Base-by-base conservation (phyloP, 2,329 filamentous ascomycete species). In the Elsinoe fawcettii region DNA sequence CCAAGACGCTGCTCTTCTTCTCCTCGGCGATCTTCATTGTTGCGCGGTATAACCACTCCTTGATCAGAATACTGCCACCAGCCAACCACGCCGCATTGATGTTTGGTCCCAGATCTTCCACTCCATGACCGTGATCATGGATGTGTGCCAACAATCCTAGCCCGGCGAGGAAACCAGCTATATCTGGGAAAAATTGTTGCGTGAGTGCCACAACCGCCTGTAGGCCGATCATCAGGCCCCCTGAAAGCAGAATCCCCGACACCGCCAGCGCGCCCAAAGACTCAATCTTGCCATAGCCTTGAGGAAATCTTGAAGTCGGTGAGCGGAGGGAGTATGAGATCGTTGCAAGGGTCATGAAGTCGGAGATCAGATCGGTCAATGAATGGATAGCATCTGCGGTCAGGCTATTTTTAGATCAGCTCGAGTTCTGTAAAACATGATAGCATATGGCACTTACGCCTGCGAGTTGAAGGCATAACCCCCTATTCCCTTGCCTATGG, bases 1-100 rank as follows among this genome's bases (percentile, higher is more conserved):
- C 91, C 22, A 99, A 83, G 59, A 99, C 90, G 5, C 91, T 95
- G 11, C 92, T 97, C 69, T 96, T 95, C 70, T 92, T 88, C 73
- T 96, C 89, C 65, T 84, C 84, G 46, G 93, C 93, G 60, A 99
- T 84, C 76, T 96, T 97, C 86, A 97, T 83, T 93, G 92, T 99
- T 62, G 92, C 90, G 76, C 87, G 86, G 70, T 97, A 99, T 23
- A 99, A 77, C 89, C 91, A 99, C 73, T 99, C 93, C 74, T 99
- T 99, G 66, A 97, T 77, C 23, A 90, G 72, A 58, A 99, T 93
- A 1, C 90, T 96, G 18, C 89, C 92, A 39, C 83, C 87, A 34
- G 93, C 92, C 59, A 99, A 75, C 93, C 93, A 99, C 6, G 89
- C 92, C 20, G 93, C 93, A 70, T 97, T 91, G 63, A 99, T 81